Evolutionary conservation across 805 yeast species (phyloP).

Genomic region (Kurtzmaniella cleridarum): DNA sequence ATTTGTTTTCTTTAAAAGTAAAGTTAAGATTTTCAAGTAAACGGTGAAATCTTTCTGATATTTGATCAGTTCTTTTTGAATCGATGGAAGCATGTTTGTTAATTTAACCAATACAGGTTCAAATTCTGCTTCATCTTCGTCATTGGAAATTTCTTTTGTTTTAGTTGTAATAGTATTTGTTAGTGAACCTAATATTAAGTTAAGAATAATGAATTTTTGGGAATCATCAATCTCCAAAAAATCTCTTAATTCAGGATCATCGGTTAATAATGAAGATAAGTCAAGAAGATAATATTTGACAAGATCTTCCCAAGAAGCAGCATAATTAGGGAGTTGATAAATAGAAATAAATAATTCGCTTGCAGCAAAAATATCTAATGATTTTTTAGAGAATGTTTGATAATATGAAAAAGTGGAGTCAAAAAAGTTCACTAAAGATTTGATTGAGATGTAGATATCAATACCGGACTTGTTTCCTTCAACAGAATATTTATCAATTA

Average conservation of each 20-base stretch:
- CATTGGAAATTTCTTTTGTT: conserved; percentile 14
- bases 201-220: conserved; percentile 23
- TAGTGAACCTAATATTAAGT: conserved; percentile 38
- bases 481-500: conserved; percentile 14
- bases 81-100: conserved; percentile 16
- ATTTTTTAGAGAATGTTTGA: conserved; percentile 6
- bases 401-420: conserved; percentile 3
- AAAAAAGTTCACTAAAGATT: conserved; percentile 6
- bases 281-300: conserved; percentile 41
- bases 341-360: conserved; percentile 25
- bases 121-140: conserved; percentile 10
- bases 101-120: conserved; percentile 16
- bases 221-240: conserved; percentile 25
- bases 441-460: conserved; percentile 21
- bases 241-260: conserved; percentile 11
- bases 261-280: conserved; percentile 24
- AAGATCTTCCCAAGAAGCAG: conserved; percentile 32
- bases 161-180: conserved; percentile 18
- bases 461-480: conserved; percentile 13
- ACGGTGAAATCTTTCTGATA: conserved; percentile 7
- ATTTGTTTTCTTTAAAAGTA: conserved; percentile 3
- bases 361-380: conserved; percentile 18
- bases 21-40: conserved; percentile 1
- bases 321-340: conserved; percentile 27
- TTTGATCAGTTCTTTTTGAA: conserved; percentile 19